Evolutionary conservation across 495 filamentous ascomycete genomes (phyloP).

Genomic region (Hypoxylon crocopeplum): DNA sequence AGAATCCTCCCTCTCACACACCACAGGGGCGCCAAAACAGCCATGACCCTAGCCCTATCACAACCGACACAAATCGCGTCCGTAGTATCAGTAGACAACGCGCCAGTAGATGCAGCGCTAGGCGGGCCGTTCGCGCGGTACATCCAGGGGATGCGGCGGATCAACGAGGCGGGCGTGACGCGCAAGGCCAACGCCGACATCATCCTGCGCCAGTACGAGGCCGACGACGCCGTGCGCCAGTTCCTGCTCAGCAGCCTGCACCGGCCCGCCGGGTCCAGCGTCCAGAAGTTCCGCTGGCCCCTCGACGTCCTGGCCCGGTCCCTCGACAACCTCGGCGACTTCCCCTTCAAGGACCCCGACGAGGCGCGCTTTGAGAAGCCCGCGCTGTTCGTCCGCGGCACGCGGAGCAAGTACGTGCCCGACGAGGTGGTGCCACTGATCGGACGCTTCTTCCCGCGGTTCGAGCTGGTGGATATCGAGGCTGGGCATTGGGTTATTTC

Average conservation of each 20-base stretch:
- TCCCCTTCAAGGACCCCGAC: constrained; percentile 76
- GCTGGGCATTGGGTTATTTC: constrained; percentile 94
- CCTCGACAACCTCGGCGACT: constrained; percentile 74
- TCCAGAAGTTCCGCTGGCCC: constrained; percentile 53
- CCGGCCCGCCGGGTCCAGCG: constrained; percentile 43
- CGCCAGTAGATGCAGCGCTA: constrained; percentile 79
- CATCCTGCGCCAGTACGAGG: constrained; percentile 80
- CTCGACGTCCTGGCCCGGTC: constrained; percentile 45
- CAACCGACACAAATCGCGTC: constrained; percentile 67
- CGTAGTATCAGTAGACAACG: constrained; percentile 90
- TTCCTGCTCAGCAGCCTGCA: constrained; percentile 92
- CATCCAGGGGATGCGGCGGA: constrained; percentile 81
- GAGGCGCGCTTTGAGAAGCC: constrained; percentile 72
- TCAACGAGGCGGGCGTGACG: constrained; percentile 70
- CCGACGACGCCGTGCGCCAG: constrained; percentile 76
- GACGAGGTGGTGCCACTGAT: constrained; percentile 89
- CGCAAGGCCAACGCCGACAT: constrained; percentile 79
- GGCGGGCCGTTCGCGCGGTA: constrained; percentile 79
- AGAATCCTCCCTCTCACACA: constrained; percentile 6
- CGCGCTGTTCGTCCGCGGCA: constrained; percentile 84
- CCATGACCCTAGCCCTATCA: constrained; percentile 84
- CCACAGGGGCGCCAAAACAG: constrained; percentile 87
- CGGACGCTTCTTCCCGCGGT: constrained; percentile 87
- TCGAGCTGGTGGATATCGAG: constrained; percentile 80
- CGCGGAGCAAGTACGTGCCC: constrained; percentile 81